These are phyloP conservation scores for Fraxinus platypoda DNA, from an alignment of 305 asterid species.

Conservation along the genomic window DNA sequence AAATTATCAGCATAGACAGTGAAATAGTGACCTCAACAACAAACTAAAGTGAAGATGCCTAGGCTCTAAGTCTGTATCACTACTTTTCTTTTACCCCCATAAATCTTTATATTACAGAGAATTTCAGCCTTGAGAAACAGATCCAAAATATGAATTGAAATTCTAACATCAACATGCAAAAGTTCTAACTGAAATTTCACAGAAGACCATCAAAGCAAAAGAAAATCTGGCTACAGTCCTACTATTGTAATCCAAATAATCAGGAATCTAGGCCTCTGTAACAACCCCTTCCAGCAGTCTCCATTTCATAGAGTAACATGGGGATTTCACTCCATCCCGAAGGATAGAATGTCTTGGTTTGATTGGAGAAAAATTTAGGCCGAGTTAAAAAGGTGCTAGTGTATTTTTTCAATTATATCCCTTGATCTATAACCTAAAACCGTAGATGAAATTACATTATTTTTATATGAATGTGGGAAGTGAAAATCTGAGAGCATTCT, in stretches of 20 bases:
- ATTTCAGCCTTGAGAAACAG: background rate
- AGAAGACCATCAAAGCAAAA: background rate
- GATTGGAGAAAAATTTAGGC: background rate
- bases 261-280: background rate
- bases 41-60: slow-evolving; percentile 7
- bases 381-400: background rate
- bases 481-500: background rate
- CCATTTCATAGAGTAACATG: background rate
- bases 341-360: background rate
- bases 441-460: background rate
- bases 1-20: slow-evolving; percentile 6
- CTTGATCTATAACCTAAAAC: background rate
- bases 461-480: background rate
- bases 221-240: background rate
- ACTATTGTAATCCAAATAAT: background rate
- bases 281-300: background rate
- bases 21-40: background rate
- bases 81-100: background rate
- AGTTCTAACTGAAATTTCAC: background rate
- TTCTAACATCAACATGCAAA: background rate
- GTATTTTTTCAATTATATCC: background rate
- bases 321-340: background rate
- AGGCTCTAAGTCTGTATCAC: background rate
- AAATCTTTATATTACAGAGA: background rate
- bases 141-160: background rate